Percentiles rank a stretch among this genome's conserved stretches.
These are phyloP conservation scores for Apophysomyces trapeziformis DNA, from an alignment of 371 early-diverging fungal genomes.

Conservation along the genomic window DNA sequence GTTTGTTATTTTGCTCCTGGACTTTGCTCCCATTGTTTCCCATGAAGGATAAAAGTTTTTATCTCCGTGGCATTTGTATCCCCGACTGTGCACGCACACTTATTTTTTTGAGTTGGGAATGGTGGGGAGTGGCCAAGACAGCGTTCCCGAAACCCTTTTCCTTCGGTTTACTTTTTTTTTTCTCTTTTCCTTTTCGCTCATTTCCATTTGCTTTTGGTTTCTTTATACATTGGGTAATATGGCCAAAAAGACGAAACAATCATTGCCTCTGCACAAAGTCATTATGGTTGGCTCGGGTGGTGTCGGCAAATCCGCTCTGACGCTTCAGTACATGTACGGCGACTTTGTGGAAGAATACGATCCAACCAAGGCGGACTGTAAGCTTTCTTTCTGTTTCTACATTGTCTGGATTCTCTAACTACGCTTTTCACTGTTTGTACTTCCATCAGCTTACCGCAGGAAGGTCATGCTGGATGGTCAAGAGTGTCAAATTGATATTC, in stretches of 20 bases:
- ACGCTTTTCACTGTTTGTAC: background rate
- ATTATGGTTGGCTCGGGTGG: slow-evolving; percentile 93
- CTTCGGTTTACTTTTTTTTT: background rate
- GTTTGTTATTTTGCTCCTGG: too few species aligned
- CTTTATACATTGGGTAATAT: slow-evolving; percentile 1
- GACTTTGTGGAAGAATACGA: slow-evolving; percentile 94
- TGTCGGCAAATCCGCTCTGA: slow-evolving; percentile 89
- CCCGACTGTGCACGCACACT: too few species aligned
- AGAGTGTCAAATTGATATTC: slow-evolving; percentile 86
- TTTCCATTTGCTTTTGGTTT: background rate
- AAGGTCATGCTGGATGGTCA: slow-evolving; percentile 65
- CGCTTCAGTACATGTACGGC: slow-evolving; percentile 88
- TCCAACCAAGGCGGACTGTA: slow-evolving; percentile 87
- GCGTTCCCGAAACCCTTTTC: background rate
- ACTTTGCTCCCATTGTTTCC: too few species aligned
- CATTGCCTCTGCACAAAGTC: slow-evolving; percentile 77
- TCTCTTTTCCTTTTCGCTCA: background rate
- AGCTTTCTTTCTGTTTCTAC: background rate
- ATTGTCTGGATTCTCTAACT: background rate
- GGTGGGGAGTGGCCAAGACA: too few species aligned
- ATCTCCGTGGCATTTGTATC: too few species aligned
- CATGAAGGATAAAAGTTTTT: too few species aligned
- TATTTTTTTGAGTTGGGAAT: too few species aligned
- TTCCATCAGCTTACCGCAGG: slow-evolving; percentile 59
- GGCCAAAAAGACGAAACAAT: slow-evolving; percentile 53